These are phyloP conservation scores for Oryza rufipogon DNA, from an alignment of 176 grass and related monocot genomes.

Conservation along the genomic window DNA sequence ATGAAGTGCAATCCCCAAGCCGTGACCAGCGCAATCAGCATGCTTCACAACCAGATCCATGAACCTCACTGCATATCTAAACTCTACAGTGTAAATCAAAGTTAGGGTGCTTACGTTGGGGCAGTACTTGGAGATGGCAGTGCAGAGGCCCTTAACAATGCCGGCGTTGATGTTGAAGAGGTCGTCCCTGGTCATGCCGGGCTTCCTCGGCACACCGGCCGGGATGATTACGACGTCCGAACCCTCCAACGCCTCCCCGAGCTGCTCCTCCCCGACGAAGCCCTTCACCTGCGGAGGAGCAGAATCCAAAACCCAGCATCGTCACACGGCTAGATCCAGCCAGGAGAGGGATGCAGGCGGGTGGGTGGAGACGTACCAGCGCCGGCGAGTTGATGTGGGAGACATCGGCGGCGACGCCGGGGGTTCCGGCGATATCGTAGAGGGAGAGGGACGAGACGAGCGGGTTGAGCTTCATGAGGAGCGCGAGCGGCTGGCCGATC, in stretches of 20 bases:
- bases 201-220: constrained; percentile 73
- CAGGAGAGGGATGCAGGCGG: background rate
- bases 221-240: constrained; percentile 71
- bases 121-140: constrained; percentile 65
- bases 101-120: constrained; percentile 51
- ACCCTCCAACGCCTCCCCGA: constrained; percentile 58
- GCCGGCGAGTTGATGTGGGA: constrained; percentile 74
- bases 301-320: background rate
- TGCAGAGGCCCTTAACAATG: constrained; percentile 65
- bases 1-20: background rate
- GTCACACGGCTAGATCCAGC: background rate
- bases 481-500: constrained; percentile 71
- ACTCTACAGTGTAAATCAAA: constrained; percentile 18
- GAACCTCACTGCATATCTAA: constrained; percentile 9
- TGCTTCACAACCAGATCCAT: background rate
- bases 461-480: constrained; percentile 75
- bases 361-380: constrained; percentile 8
- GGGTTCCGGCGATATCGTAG: constrained; percentile 68
- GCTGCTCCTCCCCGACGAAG: constrained; percentile 52
- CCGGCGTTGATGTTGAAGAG: constrained; percentile 84
- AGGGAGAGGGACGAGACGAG: constrained; percentile 70
- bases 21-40: background rate
- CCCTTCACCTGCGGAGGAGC: constrained; percentile 50
- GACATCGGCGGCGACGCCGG: constrained; percentile 71
- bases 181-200: constrained; percentile 79